Conservation (phyloP, 2,329 filamentous ascomycete genomes). For the Bipolaris zeicola region DNA sequence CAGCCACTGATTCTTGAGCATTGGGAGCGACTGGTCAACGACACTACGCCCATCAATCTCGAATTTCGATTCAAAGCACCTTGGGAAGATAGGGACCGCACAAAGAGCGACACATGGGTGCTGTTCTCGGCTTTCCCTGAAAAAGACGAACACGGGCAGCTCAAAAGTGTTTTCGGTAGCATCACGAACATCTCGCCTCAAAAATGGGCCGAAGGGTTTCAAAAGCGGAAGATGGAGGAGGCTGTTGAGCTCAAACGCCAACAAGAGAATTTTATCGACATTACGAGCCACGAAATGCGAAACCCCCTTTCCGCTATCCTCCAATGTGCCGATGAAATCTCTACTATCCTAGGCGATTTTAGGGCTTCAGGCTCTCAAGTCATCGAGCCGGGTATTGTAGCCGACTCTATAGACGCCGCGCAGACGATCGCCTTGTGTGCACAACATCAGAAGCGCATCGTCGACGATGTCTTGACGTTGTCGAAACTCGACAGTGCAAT, state of each 20-base stretch:
- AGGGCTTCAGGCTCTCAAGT: conserved; percentile 56
- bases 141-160: conserved; percentile 64
- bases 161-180: conserved; percentile 79
- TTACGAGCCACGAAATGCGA: conserved; percentile 76
- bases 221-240: conserved; percentile 77
- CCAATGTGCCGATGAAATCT: conserved; percentile 78
- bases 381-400: conserved; percentile 55
- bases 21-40: conserved; percentile 67
- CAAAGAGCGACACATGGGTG: conserved; percentile 73
- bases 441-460: conserved; percentile 72
- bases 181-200: conserved; percentile 86
- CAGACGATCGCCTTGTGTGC: conserved; percentile 79
- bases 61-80: conserved; percentile 77
- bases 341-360: conserved; percentile 54
- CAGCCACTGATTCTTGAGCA: conserved; percentile 61
- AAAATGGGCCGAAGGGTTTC: conserved; percentile 82
- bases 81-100: conserved; percentile 63
- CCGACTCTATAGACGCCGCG: conserved; percentile 71
- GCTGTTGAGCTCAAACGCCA: conserved; percentile 80
- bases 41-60: conserved; percentile 68
- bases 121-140: conserved; percentile 78
- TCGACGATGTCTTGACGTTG: conserved; percentile 55
- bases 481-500: conserved; percentile 74
- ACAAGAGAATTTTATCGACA: conserved; percentile 83
- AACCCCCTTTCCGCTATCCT: conserved; percentile 77